phyloP scores from a whole-genome alignment of 169 alveolate species.

The Cryptosporidium sp. region DNA sequence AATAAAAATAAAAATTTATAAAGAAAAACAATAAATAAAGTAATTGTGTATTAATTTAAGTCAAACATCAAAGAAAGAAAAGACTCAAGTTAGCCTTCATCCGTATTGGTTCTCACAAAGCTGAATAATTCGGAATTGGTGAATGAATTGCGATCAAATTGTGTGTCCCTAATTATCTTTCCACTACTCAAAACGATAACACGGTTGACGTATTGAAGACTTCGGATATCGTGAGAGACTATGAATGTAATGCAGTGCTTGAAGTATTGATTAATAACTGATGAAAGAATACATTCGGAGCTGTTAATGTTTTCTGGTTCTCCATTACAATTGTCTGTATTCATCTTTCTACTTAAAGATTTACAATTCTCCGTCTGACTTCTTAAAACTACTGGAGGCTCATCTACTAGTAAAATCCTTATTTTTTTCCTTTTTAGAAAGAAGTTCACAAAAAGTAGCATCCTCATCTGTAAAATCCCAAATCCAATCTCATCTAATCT shows the following conservation, averaged over 20 bases:
- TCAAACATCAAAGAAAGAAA: background rate
- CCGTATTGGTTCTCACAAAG: background rate
- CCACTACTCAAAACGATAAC: conserved; percentile 41
- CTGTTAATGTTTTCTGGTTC: background rate
- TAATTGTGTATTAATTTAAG: background rate
- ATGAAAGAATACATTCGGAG: conserved; percentile 36
- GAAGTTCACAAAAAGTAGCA: conserved; percentile 55
- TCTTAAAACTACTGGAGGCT: conserved; percentile 62
- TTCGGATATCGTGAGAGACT: conserved; percentile 55
- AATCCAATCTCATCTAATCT: conserved; percentile 3
- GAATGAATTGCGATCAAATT: background rate
- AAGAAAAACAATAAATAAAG: background rate
- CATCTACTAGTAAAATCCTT: conserved; percentile 55
- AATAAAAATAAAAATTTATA: background rate
- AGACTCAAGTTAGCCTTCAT: background rate
- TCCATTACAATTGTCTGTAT: background rate
- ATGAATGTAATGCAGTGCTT: conserved; percentile 57
- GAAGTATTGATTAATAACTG: conserved; percentile 23
- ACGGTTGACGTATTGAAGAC: conserved; percentile 24
- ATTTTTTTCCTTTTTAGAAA: conserved; percentile 26
- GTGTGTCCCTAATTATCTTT: conserved; percentile 3
- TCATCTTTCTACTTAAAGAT: background rate
- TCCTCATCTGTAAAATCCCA: conserved; percentile 52
- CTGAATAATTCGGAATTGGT: conserved; percentile 24
- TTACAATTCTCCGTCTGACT: background rate